phyloP scores from a whole-genome alignment of 2,329 filamentous ascomycete species.

The Canariomyces notabilis region DNA sequence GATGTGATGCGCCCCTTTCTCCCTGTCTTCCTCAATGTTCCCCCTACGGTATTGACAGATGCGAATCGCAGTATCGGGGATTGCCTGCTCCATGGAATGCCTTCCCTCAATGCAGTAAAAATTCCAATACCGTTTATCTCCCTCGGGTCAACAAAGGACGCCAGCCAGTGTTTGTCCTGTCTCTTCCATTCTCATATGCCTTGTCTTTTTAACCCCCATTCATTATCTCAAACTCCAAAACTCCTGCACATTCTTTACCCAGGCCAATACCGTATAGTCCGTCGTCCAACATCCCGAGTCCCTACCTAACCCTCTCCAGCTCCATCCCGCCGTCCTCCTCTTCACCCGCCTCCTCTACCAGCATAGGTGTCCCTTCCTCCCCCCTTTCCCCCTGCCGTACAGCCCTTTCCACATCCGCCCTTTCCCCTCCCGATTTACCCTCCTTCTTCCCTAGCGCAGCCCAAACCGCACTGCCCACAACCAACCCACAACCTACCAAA shows the following conservation, averaged over 20 bases:
- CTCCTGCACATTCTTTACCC: background rate
- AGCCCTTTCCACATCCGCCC: constrained; percentile 33
- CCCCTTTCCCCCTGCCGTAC: constrained; percentile 16
- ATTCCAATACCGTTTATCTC: too few relatives aligned
- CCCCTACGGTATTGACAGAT: too few relatives aligned
- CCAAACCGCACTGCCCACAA: constrained; percentile 49
- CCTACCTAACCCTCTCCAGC: background rate
- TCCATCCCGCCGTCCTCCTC: constrained; percentile 17
- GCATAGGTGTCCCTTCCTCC: constrained; percentile 38
- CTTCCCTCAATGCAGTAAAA: too few relatives aligned
- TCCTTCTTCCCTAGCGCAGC: constrained; percentile 42
- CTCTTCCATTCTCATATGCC: too few relatives aligned
- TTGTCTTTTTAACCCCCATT: too few relatives aligned
- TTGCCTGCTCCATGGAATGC: too few relatives aligned
- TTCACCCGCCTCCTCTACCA: constrained; percentile 24
- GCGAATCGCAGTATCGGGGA: too few relatives aligned
- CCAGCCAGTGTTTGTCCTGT: too few relatives aligned
- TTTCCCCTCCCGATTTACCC: constrained; percentile 25
- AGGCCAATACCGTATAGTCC: background rate
- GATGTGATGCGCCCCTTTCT: too few relatives aligned
- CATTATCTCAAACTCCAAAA: too few relatives aligned
- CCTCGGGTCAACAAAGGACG: too few relatives aligned
- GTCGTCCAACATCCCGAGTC: background rate
- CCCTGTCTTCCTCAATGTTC: too few relatives aligned
- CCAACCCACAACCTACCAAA: constrained; percentile 46